phyloP scores from a whole-genome alignment of 192 early-diverging fungal species.

The Geranomyces variabilis region DNA sequence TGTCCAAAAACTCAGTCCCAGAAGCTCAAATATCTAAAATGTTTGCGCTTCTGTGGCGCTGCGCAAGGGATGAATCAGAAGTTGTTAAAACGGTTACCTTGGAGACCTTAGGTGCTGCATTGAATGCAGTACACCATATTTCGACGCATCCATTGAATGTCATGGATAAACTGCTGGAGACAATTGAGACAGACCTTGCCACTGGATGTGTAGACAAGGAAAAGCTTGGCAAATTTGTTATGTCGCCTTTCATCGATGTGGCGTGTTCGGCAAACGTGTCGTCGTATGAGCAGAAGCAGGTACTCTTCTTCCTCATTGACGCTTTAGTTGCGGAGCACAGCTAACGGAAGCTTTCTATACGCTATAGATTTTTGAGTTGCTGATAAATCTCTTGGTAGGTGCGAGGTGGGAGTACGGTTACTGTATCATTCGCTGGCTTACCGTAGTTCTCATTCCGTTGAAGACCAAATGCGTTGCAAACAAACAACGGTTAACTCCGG shows the following conservation, averaged over 20 bases:
- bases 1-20: too few relatives aligned
- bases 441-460: too few relatives aligned
- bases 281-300: neutral
- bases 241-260: neutral
- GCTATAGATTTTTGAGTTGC: too few relatives aligned
- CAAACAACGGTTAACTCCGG: neutral
- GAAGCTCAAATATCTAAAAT: too few relatives aligned
- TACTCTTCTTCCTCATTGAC: neutral
- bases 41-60: too few relatives aligned
- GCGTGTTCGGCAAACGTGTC: neutral
- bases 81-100: too few relatives aligned
- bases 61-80: too few relatives aligned
- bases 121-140: neutral
- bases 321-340: too few relatives aligned
- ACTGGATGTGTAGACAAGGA: neutral
- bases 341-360: too few relatives aligned
- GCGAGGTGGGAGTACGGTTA: neutral
- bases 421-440: too few relatives aligned
- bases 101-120: too few relatives aligned
- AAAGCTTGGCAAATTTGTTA: neutral
- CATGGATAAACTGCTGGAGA: neutral
- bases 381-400: neutral
- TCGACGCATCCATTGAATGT: neutral
- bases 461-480: slow-evolving; percentile 1
- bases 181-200: neutral